These are phyloP conservation scores for Nicotiana obtusifolia DNA, from an alignment of 257 asterid genomes.

Conservation along the genomic window DNA sequence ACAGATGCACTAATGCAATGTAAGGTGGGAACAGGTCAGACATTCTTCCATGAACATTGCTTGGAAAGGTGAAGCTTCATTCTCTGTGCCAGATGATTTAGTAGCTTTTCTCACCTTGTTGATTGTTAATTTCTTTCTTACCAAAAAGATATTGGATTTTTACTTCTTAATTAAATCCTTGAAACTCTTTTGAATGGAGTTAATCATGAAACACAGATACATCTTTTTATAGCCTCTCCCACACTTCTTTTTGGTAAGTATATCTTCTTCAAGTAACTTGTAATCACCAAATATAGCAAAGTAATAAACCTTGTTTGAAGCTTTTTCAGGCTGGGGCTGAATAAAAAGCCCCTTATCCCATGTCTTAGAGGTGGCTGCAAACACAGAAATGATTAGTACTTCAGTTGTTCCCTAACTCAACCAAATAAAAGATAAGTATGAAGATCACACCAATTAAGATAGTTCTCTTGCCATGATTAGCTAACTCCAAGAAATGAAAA, in stretches of 20 bases:
- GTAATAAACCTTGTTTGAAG: constrained; percentile 53
- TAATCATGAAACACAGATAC: background rate
- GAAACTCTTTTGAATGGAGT: background rate
- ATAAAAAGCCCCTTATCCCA: constrained; percentile 78
- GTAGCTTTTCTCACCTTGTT: background rate
- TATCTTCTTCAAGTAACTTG: background rate
- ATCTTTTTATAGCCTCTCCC: background rate
- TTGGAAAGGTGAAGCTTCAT: background rate
- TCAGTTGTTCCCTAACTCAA: background rate
- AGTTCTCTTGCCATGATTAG: background rate
- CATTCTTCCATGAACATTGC: background rate
- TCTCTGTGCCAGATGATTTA: background rate
- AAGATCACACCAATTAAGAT: background rate
- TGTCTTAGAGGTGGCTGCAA: constrained; percentile 73
- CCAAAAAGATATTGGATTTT: background rate
- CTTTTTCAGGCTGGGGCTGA: constrained; percentile 53
- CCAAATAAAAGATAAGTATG: background rate
- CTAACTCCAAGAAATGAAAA: background rate
- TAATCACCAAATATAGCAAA: constrained; percentile 8
- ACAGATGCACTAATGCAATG: background rate
- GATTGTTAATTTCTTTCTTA: background rate
- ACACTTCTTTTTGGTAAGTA: constrained; percentile 1
- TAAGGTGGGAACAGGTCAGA: background rate
- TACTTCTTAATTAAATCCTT: background rate
- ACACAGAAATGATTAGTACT: background rate